Base-by-base conservation (phyloP, 805 yeast species). In the Candida oleophila region DNA sequence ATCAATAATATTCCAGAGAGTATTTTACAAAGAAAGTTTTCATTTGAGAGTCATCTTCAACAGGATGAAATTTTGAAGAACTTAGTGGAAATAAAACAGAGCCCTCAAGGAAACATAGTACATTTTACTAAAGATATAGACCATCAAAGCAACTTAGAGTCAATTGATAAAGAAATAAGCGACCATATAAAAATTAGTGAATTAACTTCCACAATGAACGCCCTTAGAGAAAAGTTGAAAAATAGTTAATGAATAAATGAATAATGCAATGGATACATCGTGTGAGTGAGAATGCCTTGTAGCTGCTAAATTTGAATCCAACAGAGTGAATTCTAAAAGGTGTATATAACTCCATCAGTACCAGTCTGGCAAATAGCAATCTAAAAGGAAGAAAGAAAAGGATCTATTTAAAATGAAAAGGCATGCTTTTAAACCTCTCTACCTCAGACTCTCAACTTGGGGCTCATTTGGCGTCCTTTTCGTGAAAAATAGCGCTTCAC, bases 1-100 rank as follows among this genome's bases (percentile, higher is more conserved):
- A 32, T 60, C 4, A 55, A 54, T 43, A 49, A 54, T 19, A 39
- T 57, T 8, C 49, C 56, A 3, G 52, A 45, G 22, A 16, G 19
- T 2, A 28, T 43, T 15, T 47, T 56, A 28, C 40, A 38, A 15
- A 49, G 42, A 22, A 25, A 50, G 15, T 49, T 53, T 30, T 41
- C 20, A n/a, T 4, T n/a, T 30, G 30, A 41, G 16, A 22, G n/a
- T 18, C 30, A 19, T 11, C 14, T 38, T 15, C 19, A 44, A 14
- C 33, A 45, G 8, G 36, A 42, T 9, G 44, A 42, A 28, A 28
- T 51, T 7, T 41, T 40, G 18, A 32, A 44, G 3, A 20, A 40
- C 11, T 25, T 38, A 42, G 12, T 42, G 43, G 15, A 51, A 41
- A 22, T 35, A 48, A n/a, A 8, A 48, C 9, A 25, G 30, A 11